phyloP scores from a whole-genome alignment of 495 filamentous ascomycete species.

The Penicillium odoratum region DNA sequence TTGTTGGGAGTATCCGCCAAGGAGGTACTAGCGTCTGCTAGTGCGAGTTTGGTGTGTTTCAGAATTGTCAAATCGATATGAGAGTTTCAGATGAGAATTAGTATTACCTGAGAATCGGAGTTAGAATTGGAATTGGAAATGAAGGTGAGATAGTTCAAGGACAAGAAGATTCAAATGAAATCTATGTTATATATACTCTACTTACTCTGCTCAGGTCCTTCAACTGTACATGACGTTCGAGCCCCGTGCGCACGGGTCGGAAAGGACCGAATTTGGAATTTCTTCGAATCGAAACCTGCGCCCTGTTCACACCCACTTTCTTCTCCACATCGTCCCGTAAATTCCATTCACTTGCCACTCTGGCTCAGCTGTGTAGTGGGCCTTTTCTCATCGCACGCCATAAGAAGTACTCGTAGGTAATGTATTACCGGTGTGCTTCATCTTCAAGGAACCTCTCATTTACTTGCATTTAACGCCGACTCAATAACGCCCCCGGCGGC shows the following conservation, averaged over 20 bases:
- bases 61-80: slow-evolving; percentile 22
- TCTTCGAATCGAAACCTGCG: slow-evolving; percentile 4
- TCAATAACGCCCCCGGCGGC: slow-evolving; percentile 37
- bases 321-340: not conserved
- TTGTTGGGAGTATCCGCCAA: slow-evolving; percentile 10
- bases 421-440: not conserved
- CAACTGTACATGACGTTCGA: not conserved
- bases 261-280: slow-evolving; percentile 25
- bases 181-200: no score
- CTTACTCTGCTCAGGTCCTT: not conserved
- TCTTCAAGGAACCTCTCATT: slow-evolving; percentile 31
- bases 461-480: slow-evolving; percentile 41
- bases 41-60: slow-evolving; percentile 29
- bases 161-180: no score
- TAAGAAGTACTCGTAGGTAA: not conserved
- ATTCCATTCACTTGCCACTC: not conserved
- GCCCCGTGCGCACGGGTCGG: slow-evolving; percentile 23
- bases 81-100: slow-evolving; percentile 23
- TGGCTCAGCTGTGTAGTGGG: not conserved
- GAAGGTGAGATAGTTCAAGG: no score
- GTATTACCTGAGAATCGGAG: no score
- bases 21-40: slow-evolving; percentile 22
- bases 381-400: not conserved
- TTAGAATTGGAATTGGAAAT: no score
- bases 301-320: slow-evolving; percentile 5